Evolutionary conservation across 2,329 filamentous ascomycete species (phyloP).

Genomic region (Fusarium sulawesiense): DNA sequence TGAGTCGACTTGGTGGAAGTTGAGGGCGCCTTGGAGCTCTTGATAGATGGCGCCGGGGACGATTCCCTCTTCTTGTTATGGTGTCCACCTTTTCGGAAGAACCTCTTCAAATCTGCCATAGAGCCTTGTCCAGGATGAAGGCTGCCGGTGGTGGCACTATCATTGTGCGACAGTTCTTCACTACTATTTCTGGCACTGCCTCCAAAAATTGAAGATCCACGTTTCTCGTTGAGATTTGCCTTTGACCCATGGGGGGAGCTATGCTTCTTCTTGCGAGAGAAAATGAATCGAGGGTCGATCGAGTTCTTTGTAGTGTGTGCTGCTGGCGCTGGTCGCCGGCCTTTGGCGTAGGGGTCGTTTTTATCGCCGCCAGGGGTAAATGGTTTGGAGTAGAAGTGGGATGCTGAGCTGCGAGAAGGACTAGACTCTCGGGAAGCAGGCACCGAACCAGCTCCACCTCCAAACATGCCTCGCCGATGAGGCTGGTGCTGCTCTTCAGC

Average conservation of each 20-base stretch:
- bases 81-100: slow-evolving; percentile 84
- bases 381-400: slow-evolving; percentile 75
- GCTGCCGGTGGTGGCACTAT: slow-evolving; percentile 41
- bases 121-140: slow-evolving; percentile 70
- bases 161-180: slow-evolving; percentile 49
- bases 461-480: slow-evolving; percentile 68
- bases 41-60: slow-evolving; percentile 67
- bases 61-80: slow-evolving; percentile 76
- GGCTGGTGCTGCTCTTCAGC: slow-evolving; percentile 53
- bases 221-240: slow-evolving; percentile 65
- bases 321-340: slow-evolving; percentile 77
- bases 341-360: slow-evolving; percentile 89
- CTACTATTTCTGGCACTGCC: slow-evolving; percentile 51
- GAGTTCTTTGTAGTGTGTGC: slow-evolving; percentile 69
- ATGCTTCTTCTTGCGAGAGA: slow-evolving; percentile 78
- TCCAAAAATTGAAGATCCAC: slow-evolving; percentile 57
- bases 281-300: slow-evolving; percentile 86
- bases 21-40: slow-evolving; percentile 61
- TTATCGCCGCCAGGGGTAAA: slow-evolving; percentile 82
- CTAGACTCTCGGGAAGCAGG: slow-evolving; percentile 71
- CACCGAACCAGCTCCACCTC: slow-evolving; percentile 63
- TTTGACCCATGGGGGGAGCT: slow-evolving; percentile 66
- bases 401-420: slow-evolving; percentile 72
- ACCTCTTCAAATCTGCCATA: slow-evolving; percentile 96
- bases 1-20: slow-evolving; percentile 61